Evolutionary conservation across 805 yeast genomes (phyloP), one percentile per base, ranked within the genome.

Genomic region (Myxozyma udenii): DNA sequence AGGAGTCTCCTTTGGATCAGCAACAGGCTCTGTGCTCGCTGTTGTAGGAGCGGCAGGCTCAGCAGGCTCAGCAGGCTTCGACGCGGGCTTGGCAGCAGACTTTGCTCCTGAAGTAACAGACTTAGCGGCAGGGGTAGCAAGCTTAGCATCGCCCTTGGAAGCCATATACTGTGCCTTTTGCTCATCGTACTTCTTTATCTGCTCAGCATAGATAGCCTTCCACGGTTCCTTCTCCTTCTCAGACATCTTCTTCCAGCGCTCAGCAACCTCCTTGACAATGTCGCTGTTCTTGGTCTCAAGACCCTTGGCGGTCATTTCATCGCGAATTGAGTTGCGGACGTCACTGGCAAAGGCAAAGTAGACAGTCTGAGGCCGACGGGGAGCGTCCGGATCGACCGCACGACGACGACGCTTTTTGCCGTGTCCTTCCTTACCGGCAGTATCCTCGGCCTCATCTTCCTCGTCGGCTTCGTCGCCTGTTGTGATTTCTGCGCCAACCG

Each of bases 341-440:
- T 80, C 81, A 59, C 85, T 83, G 47, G 87, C 81, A 70, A 81
- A 91, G 38, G 82, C 78, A 68, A 91, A 86, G 73, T 82, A 90
- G 41, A 87, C 85, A 21, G 96, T 89, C 64, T 87, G 74, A 14
- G 98, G 98, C 65, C 89, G 89, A 76, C 87, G 88, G 53, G 98
- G 98, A 41, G 96, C 96, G 64, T 86, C 84, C 46, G 97, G 97
- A 70, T 91, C 98, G 62, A 71, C 74, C 62, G 74, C 76, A 63
- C 78, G 80, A 70, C 79, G 83, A 51, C 68, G 69, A 60, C 73
- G 74, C 67, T 74, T 75, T 41, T 64, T 52, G 60, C 66, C 58
- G n/a, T n/a, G 26, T 18, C 14, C 14, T 21, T 65, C 61, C 25
- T 56, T 62, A 21, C 25, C 63, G 19, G 46, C 61, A 16, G 57